phyloP scores from a whole-genome alignment of 768 basidiomycete species.

The Solioccasus polychromus region DNA sequence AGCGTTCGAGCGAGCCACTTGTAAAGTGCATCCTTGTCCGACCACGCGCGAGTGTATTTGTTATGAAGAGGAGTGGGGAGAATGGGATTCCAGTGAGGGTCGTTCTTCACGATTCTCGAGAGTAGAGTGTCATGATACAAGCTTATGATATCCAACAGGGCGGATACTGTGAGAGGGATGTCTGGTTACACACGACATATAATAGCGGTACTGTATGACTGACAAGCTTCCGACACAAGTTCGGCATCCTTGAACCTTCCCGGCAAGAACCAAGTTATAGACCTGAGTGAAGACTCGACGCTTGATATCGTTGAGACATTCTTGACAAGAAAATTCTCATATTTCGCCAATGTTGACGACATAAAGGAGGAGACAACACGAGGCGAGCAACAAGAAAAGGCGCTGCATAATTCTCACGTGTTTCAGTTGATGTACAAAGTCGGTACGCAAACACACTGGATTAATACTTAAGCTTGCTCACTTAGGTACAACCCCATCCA shows the following conservation, averaged over 20 bases:
- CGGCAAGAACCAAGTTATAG: constrained; percentile 93
- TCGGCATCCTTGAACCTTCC: constrained; percentile 98
- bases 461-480: constrained; percentile 13
- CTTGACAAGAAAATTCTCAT: constrained; percentile 79
- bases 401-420: constrained; percentile 6
- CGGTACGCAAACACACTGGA: constrained; percentile 18
- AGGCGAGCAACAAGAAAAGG: neutral
- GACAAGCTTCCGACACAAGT: constrained; percentile 89
- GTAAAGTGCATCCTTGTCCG: constrained; percentile 64
- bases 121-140: constrained; percentile 97
- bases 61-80: constrained; percentile 77
- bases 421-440: constrained; percentile 24
- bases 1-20: constrained; percentile 75
- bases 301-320: constrained; percentile 84
- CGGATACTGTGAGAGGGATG: constrained; percentile 58
- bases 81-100: constrained; percentile 71
- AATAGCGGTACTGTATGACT: constrained; percentile 38
- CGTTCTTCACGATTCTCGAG: constrained; percentile 54
- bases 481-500: constrained; percentile 11
- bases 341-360: constrained; percentile 64
- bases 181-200: constrained; percentile 15
- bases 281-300: constrained; percentile 86
- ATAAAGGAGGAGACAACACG: constrained; percentile 32
- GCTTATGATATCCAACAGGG: constrained; percentile 82
- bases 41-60: constrained; percentile 89